Evolutionary conservation across 2,329 filamentous ascomycete species (phyloP), one percentile per base, ranked within the genome.

Genomic region (Ampelomyces quisqualis): DNA sequence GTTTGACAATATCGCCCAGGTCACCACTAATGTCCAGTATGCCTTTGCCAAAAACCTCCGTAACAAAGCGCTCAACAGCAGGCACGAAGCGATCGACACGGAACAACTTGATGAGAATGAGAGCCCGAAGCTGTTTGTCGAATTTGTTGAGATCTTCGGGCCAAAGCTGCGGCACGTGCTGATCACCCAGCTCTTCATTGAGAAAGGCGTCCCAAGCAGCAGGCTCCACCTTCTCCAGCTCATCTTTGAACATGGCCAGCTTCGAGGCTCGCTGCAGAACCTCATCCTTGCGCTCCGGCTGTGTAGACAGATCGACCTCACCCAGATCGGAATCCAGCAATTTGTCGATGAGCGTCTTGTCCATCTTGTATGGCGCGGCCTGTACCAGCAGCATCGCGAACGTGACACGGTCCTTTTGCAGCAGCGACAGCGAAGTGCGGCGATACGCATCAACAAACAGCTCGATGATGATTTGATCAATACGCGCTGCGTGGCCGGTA

Each of bases 11-110:
- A 44, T 87, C 82, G 63, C 85, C 84, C 32, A 98, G 79, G 64
- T 97, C 90, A 60, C 91, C 88, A 34, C 84, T 85, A 33, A 87
- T 80, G 53, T 96, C 89, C 42, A 95, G 84, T 33, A 97, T 78
- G 34, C 84, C 83, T 33, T 82, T 73, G 5, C 91, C 91, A 65
- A 98, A 96, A 4, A 97, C 88, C 6, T 84, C 78, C 7, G 80
- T 79, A 21, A 95, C 88, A 58, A 98, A 95, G n/a, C 84, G 83
- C 70, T 98, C 90, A 0, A 90, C 90, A 11, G 86, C 82, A 10
- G 94, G 93, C 10, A 98, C 88, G 58, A 98, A 95, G 28, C 94
- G 84, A 67, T 98, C 93, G 56, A 97, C 84, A 45, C 94, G 86
- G 79, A 95, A 95, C 13, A 97, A 76, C 70, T 97, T 98, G 70